A percentile compares a stretch with the other conserved stretches of the same genome.
Conservation (phyloP, 106 monocot genomes). For the Dactylorhiza incarnata region DNA sequence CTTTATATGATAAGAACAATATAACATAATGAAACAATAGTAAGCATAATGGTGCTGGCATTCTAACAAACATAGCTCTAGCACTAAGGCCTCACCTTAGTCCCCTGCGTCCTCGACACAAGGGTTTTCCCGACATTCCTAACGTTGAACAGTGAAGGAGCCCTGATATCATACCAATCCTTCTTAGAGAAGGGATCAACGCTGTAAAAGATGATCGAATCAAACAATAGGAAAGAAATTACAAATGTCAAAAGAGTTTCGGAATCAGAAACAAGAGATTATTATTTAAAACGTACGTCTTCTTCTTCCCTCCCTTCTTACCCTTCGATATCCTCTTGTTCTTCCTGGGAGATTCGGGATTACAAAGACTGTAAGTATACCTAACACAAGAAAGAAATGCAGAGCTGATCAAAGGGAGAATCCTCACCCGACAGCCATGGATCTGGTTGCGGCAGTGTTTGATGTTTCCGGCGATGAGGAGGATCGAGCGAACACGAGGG, state of each 20-base stretch:
- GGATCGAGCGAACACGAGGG: no score
- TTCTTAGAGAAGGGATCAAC: conserved; percentile 93
- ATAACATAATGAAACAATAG: no score
- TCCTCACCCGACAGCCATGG: conserved; percentile 21
- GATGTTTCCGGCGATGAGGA: no score
- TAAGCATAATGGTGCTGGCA: no score
- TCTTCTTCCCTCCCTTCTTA: conserved; percentile 98
- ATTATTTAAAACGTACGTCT: conserved; percentile 36
- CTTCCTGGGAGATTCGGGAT: conserved; percentile 34
- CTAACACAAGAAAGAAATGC: neutral
- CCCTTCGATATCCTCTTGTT: conserved; percentile 98
- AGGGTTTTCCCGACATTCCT: conserved; percentile 93
- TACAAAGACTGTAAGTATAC: neutral
- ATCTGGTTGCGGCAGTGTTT: no score
- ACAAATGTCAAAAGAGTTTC: neutral
- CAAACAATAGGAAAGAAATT: neutral
- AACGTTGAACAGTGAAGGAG: conserved; percentile 60
- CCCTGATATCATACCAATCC: conserved; percentile 99
- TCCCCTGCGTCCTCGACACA: conserved; percentile 92
- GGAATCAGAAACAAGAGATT: neutral
- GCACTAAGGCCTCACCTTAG: conserved; percentile 39
- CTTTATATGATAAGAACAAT: no score
- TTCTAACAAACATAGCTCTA: no score
- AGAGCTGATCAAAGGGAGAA: neutral
- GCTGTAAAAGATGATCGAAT: conserved; percentile 19